phyloP scores from a whole-genome alignment of 2,329 filamentous ascomycete genomes.

The Domatiomyces catenatus region DNA sequence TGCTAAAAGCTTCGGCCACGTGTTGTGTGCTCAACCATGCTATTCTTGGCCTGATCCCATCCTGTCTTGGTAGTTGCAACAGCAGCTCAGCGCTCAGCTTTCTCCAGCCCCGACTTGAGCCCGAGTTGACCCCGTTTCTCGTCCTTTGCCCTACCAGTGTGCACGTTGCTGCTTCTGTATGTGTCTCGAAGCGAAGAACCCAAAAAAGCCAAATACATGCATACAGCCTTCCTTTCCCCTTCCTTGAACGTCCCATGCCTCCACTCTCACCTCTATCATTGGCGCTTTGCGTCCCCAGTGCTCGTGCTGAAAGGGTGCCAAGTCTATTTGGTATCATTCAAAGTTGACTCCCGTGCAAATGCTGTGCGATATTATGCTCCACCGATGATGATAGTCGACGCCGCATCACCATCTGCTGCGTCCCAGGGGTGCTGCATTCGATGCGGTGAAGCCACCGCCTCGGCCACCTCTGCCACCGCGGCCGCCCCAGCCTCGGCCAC shows the following conservation, averaged over 20 bases:
- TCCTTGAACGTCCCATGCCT: not conserved
- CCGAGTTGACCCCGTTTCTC: too few relatives aligned
- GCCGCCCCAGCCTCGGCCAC: slow-evolving; percentile 51
- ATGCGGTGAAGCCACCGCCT: slow-evolving; percentile 39
- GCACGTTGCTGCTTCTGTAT: not conserved
- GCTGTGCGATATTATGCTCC: not conserved
- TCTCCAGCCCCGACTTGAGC: too few relatives aligned
- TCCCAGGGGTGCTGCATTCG: slow-evolving; percentile 44
- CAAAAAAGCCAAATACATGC: not conserved
- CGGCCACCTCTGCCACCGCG: slow-evolving; percentile 48
- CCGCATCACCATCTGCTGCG: slow-evolving; percentile 38
- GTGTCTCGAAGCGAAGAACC: not conserved
- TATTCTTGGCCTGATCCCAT: not conserved
- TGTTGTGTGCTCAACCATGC: not conserved
- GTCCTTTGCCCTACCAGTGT: too few relatives aligned
- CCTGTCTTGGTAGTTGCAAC: not conserved
- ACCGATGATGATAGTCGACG: not conserved
- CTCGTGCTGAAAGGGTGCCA: not conserved
- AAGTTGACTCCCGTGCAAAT: not conserved
- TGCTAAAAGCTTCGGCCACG: not conserved
- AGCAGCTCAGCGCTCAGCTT: too few relatives aligned
- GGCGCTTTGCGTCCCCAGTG: not conserved
- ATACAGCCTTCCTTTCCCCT: not conserved
- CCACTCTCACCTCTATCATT: not conserved
- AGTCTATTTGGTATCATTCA: not conserved